These are phyloP conservation scores for Yamadazyma sp. DNA, from an alignment of 1,139 yeast genomes.

Conservation along the genomic window DNA sequence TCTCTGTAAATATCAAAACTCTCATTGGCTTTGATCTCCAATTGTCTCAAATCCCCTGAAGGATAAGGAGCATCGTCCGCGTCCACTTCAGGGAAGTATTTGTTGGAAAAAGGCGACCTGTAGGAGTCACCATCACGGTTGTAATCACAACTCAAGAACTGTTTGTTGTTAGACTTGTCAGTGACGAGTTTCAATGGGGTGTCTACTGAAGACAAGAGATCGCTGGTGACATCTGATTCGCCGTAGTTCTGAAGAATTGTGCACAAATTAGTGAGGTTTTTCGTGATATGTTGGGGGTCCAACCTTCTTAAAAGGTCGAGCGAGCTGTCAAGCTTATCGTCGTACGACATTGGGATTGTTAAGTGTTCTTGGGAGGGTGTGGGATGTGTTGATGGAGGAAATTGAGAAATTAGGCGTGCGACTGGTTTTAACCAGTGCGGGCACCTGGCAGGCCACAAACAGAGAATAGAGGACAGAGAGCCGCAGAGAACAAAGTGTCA, in stretches of 20 bases:
- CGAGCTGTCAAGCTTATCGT: conserved; percentile 81
- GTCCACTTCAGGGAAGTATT: conserved; percentile 66
- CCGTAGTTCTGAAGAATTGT: conserved; percentile 58
- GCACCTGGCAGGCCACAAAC: background rate
- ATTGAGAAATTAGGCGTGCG: too few species aligned
- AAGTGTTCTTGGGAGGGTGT: too few species aligned
- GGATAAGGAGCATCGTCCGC: conserved; percentile 69
- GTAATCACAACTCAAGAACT: conserved; percentile 85
- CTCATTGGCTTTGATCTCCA: conserved; percentile 83
- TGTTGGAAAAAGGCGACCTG: conserved; percentile 90
- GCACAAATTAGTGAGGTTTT: conserved; percentile 68
- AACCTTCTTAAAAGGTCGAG: conserved; percentile 83
- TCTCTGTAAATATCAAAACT: conserved; percentile 93
- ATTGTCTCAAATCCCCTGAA: conserved; percentile 59
- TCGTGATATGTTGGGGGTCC: conserved; percentile 68
- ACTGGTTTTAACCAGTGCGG: too few species aligned
- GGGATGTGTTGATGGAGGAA: too few species aligned
- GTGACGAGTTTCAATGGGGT: conserved; percentile 66
- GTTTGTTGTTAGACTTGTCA: conserved; percentile 63
- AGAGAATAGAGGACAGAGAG: too few species aligned
- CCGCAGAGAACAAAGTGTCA: too few species aligned
- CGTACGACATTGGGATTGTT: conserved; percentile 27
- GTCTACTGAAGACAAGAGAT: conserved; percentile 82
- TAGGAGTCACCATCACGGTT: conserved; percentile 92
- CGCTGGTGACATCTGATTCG: conserved; percentile 65